Base-by-base conservation (phyloP, 768 basidiomycete species). In the Naematelia aurantialba region DNA sequence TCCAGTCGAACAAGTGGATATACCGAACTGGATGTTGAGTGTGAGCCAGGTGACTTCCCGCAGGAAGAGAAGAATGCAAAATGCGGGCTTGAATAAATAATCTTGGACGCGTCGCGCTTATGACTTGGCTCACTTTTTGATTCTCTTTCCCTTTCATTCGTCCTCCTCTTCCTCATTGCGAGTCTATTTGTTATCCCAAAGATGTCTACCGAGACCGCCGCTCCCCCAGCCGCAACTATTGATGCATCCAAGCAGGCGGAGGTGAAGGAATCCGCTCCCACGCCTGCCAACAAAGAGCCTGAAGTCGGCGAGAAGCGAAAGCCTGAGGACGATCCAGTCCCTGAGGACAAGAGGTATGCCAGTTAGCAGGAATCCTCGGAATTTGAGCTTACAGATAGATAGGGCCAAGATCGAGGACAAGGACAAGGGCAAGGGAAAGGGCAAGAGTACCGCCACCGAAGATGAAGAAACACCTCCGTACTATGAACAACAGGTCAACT, bases 401-500 rank as follows among this genome's bases (percentile, higher is more conserved):
- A 24, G 11, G 19, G 26, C 45, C 21, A 49, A 55, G 10, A 30
- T 39, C 12, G 50, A 21, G 39, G 39, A 21, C 21, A 45, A 10
- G 4, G 65, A 53, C 57, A 70, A 62, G 45, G 63, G 63, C 24
- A 71, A 68, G 34, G 68, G 61, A 13, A 67, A 65, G 53, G 59
- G 61, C 22, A 74, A 66, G 31, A 45, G 45, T 8, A 45, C 49
- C 27, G 52, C 50, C 3, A 51, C 56, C 22, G 59, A 63, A 21
- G 58, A 64, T n/a, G 63, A 62, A 25, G 52, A 62, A 27, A 61
- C 60, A 55, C 59, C 56, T 10, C 29, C 39, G 3, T 66, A 67
- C 21, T 58, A 62, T 50, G 58, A 52, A 29, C 52, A 85, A 26
- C 73, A 76, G 1, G 84, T 85, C 58, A 83, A 83, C 1, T 82